Evolutionary conservation across 1,139 yeast genomes (phyloP).

Genomic region (Suhomyces atakaporum): DNA sequence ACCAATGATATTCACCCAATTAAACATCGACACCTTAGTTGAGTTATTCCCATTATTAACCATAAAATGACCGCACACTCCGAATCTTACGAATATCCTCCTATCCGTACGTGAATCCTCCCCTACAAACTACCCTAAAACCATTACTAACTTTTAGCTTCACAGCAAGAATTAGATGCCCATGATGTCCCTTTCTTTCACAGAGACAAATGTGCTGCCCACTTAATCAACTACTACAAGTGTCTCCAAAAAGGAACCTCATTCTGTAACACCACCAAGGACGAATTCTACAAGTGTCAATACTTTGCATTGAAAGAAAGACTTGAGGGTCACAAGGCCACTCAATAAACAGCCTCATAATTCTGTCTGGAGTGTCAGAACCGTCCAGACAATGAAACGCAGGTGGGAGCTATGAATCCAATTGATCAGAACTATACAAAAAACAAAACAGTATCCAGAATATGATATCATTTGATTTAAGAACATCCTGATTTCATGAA

Average conservation of each 20-base stretch:
- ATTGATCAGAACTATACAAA: too few species aligned
- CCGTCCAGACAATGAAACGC: too few species aligned
- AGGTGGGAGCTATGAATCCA: too few species aligned
- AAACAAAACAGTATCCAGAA: too few species aligned
- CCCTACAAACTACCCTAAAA: too few species aligned
- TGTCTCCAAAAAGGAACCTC: conserved; percentile 51
- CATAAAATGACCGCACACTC: conserved; percentile 18
- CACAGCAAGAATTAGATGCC: conserved; percentile 46
- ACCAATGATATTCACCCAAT: conserved; percentile 14
- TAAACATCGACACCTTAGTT: conserved; percentile 2
- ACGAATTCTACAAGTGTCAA: conserved; percentile 51
- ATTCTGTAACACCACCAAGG: conserved; percentile 45
- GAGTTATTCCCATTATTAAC: neutral
- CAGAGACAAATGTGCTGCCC: conserved; percentile 52
- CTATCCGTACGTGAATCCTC: conserved; percentile 19
- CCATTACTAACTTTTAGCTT: conserved; percentile 23
- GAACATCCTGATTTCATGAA: too few species aligned
- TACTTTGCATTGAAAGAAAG: conserved; percentile 48
- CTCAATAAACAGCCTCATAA: conserved; percentile 10
- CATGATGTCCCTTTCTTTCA: conserved; percentile 47
- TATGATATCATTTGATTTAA: too few species aligned
- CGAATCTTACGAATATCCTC: conserved; percentile 20
- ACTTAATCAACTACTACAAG: conserved; percentile 46
- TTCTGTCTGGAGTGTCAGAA: too few species aligned
- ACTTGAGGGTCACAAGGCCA: conserved; percentile 29